Conservation (phyloP, 345 rosid species). For the Xanthoceras sorbifolium region DNA sequence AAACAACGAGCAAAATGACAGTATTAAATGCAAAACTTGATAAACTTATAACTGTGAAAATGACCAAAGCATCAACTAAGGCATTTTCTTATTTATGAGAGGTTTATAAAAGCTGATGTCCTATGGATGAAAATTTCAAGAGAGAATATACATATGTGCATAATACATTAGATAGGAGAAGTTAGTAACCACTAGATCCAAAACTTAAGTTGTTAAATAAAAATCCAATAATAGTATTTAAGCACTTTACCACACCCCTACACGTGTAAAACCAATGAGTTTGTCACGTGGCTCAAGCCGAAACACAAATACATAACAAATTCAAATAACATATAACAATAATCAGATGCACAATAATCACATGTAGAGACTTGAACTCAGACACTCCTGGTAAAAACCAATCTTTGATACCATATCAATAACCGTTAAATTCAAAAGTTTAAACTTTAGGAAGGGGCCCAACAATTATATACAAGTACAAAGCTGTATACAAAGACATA, state of each 20-base stretch:
- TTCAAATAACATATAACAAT: too few species aligned
- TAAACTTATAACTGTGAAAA: neutral
- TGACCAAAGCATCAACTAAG: neutral
- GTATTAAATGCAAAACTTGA: neutral
- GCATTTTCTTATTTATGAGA: neutral
- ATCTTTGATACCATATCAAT: neutral
- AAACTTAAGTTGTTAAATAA: neutral
- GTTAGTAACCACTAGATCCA: neutral
- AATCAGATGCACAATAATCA: too few species aligned
- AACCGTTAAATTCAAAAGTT: neutral
- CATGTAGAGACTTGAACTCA: too few species aligned
- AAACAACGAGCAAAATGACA: neutral
- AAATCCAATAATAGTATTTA: neutral
- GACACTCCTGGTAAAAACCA: too few species aligned
- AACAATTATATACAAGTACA: neutral
- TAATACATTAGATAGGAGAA: neutral
- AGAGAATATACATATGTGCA: neutral
- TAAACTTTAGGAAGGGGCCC: neutral
- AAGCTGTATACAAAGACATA: neutral
- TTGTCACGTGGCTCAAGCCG: too few species aligned
- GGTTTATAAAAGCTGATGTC: neutral
- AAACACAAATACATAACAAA: too few species aligned
- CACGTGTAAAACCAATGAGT: too few species aligned
- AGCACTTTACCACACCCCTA: too few species aligned
- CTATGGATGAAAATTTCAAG: neutral